Evolutionary conservation across 2,329 filamentous ascomycete species (phyloP).

Genomic region (Celoporthe dispersa): DNA sequence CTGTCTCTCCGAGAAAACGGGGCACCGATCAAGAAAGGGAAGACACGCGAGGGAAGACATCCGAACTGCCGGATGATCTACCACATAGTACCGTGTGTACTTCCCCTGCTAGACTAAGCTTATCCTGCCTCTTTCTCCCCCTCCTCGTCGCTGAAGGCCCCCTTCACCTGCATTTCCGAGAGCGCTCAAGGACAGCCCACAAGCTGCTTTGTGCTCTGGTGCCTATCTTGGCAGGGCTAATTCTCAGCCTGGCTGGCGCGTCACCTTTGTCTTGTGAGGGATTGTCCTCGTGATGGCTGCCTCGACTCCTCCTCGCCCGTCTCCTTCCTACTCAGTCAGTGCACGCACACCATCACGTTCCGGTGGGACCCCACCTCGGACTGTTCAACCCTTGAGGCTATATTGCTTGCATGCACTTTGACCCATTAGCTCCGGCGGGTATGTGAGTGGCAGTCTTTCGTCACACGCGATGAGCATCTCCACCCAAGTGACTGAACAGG

Average conservation of each 20-base stretch:
- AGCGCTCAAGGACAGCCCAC: neutral
- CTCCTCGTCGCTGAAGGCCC: neutral
- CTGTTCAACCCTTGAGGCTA: neutral
- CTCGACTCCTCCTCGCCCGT: neutral
- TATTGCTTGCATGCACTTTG: constrained; percentile 32
- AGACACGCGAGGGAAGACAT: neutral
- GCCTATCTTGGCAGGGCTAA: constrained; percentile 8
- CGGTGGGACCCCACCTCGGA: constrained; percentile 20
- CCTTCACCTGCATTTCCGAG: neutral
- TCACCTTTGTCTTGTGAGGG: neutral
- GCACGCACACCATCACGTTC: constrained; percentile 11
- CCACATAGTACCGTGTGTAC: too few relatives aligned
- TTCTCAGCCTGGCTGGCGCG: constrained; percentile 1
- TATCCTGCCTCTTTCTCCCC: neutral
- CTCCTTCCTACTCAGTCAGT: neutral
- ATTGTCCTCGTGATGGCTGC: neutral
- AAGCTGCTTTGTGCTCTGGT: neutral
- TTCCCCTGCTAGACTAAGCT: neutral
- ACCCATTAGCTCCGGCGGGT: constrained; percentile 37
- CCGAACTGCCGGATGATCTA: constrained; percentile 8
- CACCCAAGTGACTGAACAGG: neutral
- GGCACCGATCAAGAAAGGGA: neutral
- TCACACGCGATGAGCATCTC: constrained; percentile 18
- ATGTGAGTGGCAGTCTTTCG: constrained; percentile 32
- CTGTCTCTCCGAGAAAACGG: constrained; percentile 16